Conservation (phyloP, 2,329 filamentous ascomycete genomes). For the Ceratocystis destructans region DNA sequence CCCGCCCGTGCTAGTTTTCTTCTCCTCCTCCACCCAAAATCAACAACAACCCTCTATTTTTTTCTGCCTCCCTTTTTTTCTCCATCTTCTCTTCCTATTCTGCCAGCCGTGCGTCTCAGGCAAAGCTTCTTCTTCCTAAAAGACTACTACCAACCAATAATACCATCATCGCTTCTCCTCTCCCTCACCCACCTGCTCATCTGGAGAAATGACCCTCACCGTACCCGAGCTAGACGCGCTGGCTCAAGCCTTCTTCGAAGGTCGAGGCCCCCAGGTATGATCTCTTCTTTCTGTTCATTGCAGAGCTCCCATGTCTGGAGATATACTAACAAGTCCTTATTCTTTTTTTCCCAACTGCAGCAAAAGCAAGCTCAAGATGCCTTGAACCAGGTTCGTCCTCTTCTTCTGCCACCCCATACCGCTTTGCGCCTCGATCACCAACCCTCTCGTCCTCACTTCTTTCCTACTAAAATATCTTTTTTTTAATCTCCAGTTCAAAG, state of each 20-base stretch:
- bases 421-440: conserved; percentile 9
- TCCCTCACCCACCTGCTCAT: conserved; percentile 22
- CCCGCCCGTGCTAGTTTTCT: conserved; percentile 20
- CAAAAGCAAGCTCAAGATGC: conserved; percentile 93
- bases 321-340: conserved; percentile 15
- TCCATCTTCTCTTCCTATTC: conserved; percentile 20
- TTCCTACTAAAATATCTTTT: conserved; percentile 9
- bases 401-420: conserved; percentile 18
- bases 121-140: conserved; percentile 13
- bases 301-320: neutral
- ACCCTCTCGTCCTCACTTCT: neutral
- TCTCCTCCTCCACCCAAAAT: conserved; percentile 20
- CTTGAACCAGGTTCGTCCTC: conserved; percentile 65
- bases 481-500: conserved; percentile 64
- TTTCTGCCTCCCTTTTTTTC: conserved; percentile 18
- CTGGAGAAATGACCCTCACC: conserved; percentile 45
- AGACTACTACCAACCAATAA: neutral
- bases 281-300: conserved; percentile 14
- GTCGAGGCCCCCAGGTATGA: conserved; percentile 79
- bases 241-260: conserved; percentile 95
- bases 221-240: conserved; percentile 94
- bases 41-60: conserved; percentile 12
- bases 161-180: conserved; percentile 1
- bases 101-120: conserved; percentile 16
- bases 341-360: conserved; percentile 33